Conservation (phyloP, 2,329 filamentous ascomycete genomes). For the Epichloe coenophiala region DNA sequence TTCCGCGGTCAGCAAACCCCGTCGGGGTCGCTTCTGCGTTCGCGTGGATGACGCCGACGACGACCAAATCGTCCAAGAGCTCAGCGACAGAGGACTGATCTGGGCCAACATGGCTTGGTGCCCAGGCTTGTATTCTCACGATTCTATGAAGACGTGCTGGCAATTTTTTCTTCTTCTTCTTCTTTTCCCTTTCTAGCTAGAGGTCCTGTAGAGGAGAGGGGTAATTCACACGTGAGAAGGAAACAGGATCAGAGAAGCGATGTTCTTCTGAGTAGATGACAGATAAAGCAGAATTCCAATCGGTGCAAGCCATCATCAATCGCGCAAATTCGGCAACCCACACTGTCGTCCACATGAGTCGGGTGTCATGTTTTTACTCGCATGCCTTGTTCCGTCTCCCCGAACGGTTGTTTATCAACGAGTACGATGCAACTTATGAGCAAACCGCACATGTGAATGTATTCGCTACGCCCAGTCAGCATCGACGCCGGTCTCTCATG, state of each 20-base stretch:
- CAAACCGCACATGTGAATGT: too few relatives aligned
- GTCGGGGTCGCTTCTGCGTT: constrained; percentile 89
- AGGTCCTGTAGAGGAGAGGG: constrained; percentile 6
- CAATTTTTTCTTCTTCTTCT: not conserved
- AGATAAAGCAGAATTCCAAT: not conserved
- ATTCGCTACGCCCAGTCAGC: too few relatives aligned
- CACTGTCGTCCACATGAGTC: too few relatives aligned
- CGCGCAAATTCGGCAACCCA: too few relatives aligned
- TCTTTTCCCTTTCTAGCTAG: not conserved
- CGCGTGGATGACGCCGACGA: constrained; percentile 64
- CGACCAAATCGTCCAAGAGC: constrained; percentile 22
- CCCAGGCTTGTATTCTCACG: not conserved
- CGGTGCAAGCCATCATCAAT: not conserved
- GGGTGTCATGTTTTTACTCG: too few relatives aligned
- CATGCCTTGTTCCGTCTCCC: too few relatives aligned
- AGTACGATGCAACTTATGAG: too few relatives aligned
- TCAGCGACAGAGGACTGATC: constrained; percentile 17
- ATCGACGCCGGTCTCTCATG: too few relatives aligned
- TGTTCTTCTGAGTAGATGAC: not conserved
- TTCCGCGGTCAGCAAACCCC: constrained; percentile 60
- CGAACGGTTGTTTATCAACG: too few relatives aligned
- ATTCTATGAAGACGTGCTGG: not conserved
- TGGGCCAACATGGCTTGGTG: not conserved
- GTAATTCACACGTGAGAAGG: constrained; percentile 6
- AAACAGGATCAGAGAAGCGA: not conserved